A percentile compares a stretch with the other conserved stretches of the same genome.
Evolutionary conservation across 2,329 filamentous ascomycete genomes (phyloP).

Genomic region (Colletotrichum camelliae): DNA sequence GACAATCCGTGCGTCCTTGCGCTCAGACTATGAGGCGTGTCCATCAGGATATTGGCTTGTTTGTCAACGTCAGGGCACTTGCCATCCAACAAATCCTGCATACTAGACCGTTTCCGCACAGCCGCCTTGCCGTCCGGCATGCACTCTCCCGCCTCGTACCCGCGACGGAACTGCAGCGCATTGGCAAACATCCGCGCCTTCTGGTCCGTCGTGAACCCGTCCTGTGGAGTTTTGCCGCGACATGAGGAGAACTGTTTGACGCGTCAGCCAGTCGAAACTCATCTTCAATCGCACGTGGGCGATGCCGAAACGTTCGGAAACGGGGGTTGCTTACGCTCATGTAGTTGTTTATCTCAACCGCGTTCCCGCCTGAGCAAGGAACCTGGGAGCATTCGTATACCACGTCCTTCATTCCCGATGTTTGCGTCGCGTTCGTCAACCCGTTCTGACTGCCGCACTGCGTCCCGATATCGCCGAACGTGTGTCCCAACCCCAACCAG

Average conservation of each 20-base stretch:
- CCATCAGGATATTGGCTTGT: constrained; percentile 9
- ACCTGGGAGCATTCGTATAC: constrained; percentile 24
- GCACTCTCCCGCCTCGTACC: constrained; percentile 25
- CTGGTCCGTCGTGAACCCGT: constrained; percentile 28
- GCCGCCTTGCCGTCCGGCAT: constrained; percentile 8
- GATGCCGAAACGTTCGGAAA: background rate
- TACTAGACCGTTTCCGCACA: constrained; percentile 22
- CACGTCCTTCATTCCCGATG: constrained; percentile 13
- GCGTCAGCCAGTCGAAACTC: background rate
- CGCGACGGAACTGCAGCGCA: constrained; percentile 25
- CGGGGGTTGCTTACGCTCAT: constrained; percentile 24
- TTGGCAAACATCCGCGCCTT: constrained; percentile 28
- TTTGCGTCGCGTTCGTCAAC: constrained; percentile 25
- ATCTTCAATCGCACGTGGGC: background rate
- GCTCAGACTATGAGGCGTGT: background rate
- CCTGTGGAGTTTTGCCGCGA: constrained; percentile 10
- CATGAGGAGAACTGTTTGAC: constrained; percentile 16
- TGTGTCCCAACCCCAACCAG: constrained; percentile 24
- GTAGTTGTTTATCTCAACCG: constrained; percentile 24
- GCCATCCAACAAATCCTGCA: constrained; percentile 28
- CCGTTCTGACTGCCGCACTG: constrained; percentile 22
- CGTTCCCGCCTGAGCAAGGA: background rate
- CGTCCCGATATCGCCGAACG: constrained; percentile 5
- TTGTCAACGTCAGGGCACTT: constrained; percentile 24
- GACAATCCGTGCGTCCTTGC: background rate